A percentile compares a stretch with the other conserved stretches of the same genome.
Conservation (phyloP, 2,329 filamentous ascomycete species). For the Fusarium sp. region DNA sequence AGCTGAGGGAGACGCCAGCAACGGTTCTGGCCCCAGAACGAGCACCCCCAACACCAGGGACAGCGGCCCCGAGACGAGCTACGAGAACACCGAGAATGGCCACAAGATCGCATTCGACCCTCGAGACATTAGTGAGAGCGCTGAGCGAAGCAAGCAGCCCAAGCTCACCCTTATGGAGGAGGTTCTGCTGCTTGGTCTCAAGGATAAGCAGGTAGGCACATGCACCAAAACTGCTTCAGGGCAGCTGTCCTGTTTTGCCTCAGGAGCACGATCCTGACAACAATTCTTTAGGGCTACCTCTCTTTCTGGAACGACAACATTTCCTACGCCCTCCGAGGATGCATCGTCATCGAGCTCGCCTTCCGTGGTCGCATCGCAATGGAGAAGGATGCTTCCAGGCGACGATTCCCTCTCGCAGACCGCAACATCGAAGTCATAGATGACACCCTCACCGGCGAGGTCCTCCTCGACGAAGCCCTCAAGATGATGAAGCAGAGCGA, state of each 20-base stretch:
- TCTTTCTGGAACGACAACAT: slow-evolving; percentile 99
- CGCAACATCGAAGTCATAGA: slow-evolving; percentile 97
- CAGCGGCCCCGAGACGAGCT: slow-evolving; percentile 79
- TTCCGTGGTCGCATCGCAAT: slow-evolving; percentile 97
- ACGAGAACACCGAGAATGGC: slow-evolving; percentile 92
- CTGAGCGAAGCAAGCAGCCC: slow-evolving; percentile 95
- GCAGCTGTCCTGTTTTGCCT: slow-evolving; percentile 5
- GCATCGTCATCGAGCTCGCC: slow-evolving; percentile 97
- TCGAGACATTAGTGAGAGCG: slow-evolving; percentile 95
- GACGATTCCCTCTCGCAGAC: slow-evolving; percentile 93
- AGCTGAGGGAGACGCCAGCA: slow-evolving; percentile 68
- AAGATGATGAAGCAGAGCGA: slow-evolving; percentile 99
- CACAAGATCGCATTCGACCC: slow-evolving; percentile 99
- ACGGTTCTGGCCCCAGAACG: slow-evolving; percentile 65
- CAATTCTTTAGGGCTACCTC: slow-evolving; percentile 80
- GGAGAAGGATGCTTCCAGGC: slow-evolving; percentile 94
- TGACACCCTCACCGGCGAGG: slow-evolving; percentile 95
- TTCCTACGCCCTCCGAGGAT: slow-evolving; percentile 95
- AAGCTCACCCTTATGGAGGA: slow-evolving; percentile 99
- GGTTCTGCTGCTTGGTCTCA: slow-evolving; percentile 91
- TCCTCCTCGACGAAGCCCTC: slow-evolving; percentile 94
- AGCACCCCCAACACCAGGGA: slow-evolving; percentile 67
- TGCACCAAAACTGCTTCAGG: slow-evolving; percentile 8
- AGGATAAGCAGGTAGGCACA: slow-evolving; percentile 90
- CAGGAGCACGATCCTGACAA: slow-evolving; percentile 9